Conservation (phyloP, 2,329 filamentous ascomycete genomes). For the Teratosphaeria gauchensis region DNA sequence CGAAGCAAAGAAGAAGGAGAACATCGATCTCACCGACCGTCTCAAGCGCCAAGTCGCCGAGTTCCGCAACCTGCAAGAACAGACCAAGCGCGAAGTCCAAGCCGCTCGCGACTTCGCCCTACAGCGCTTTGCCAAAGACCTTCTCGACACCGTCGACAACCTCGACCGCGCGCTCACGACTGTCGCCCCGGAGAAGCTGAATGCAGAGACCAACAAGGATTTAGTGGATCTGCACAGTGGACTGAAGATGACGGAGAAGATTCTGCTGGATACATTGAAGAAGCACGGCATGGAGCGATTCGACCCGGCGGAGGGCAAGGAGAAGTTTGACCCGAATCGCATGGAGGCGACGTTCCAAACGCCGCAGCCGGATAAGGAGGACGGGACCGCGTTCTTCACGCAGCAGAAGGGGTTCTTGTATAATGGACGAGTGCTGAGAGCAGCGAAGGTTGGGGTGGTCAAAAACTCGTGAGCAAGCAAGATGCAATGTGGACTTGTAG, state of each 20-base stretch:
- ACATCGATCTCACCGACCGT: slow-evolving; percentile 85
- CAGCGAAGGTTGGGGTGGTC: slow-evolving; percentile 92
- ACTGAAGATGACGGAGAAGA: slow-evolving; percentile 86
- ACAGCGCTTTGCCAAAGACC: slow-evolving; percentile 85
- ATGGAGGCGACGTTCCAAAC: slow-evolving; percentile 97
- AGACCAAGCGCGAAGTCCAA: slow-evolving; percentile 83
- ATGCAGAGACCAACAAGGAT: slow-evolving; percentile 52
- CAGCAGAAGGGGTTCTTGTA: slow-evolving; percentile 95
- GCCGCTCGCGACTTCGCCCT: slow-evolving; percentile 85
- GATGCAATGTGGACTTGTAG: background rate
- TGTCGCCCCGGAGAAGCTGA: slow-evolving; percentile 66
- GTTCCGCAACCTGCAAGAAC: slow-evolving; percentile 95
- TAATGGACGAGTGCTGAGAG: slow-evolving; percentile 77
- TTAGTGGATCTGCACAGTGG: slow-evolving; percentile 75
- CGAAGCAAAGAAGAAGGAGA: slow-evolving; percentile 62
- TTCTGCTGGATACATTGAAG: slow-evolving; percentile 77
- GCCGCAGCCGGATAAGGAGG: slow-evolving; percentile 75
- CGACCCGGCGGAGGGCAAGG: slow-evolving; percentile 58
- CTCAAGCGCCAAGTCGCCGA: slow-evolving; percentile 90
- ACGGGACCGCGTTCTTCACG: slow-evolving; percentile 81
- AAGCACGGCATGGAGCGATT: slow-evolving; percentile 92
- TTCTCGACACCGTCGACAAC: slow-evolving; percentile 93
- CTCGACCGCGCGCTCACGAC: slow-evolving; percentile 81
- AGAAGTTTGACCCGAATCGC: slow-evolving; percentile 92
- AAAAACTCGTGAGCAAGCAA: slow-evolving; percentile 54